Evolutionary conservation across 1,139 yeast species (phyloP).

Genomic region (Yamadazyma buinensis): DNA sequence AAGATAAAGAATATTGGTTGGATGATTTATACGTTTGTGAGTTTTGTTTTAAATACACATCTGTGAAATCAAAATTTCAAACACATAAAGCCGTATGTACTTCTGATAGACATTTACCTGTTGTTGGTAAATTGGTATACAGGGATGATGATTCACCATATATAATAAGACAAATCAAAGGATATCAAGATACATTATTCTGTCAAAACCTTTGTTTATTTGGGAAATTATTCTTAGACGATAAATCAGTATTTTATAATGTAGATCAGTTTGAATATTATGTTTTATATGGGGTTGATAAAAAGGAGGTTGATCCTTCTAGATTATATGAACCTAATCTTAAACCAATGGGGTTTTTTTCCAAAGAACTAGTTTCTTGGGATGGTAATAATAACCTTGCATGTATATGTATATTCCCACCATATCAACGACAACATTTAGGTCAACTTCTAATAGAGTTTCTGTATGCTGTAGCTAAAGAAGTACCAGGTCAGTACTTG

Average conservation of each 20-base stretch:
- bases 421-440: constrained; percentile 73
- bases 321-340: constrained; percentile 13
- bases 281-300: constrained; percentile 54
- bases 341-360: constrained; percentile 84
- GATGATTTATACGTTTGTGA: constrained; percentile 71
- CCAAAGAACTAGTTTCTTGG: constrained; percentile 82
- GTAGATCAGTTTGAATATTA: constrained; percentile 80
- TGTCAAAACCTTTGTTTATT: constrained; percentile 82
- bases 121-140: constrained; percentile 68
- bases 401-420: constrained; percentile 88
- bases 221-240: constrained; percentile 86
- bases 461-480: constrained; percentile 67
- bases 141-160: constrained; percentile 46
- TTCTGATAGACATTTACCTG: constrained; percentile 26
- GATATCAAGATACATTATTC: constrained; percentile 57
- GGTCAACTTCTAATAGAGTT: constrained; percentile 82
- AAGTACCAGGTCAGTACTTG: constrained; percentile 41
- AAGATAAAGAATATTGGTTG: constrained; percentile 41
- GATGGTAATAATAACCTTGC: constrained; percentile 79
- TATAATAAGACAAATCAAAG: constrained; percentile 63
- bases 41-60: constrained; percentile 77
- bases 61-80: constrained; percentile 30
- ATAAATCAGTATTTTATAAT: constrained; percentile 80
- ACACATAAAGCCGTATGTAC: constrained; percentile 48
- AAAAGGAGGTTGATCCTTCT: constrained; percentile 15